Evolutionary conservation across 176 grass and related monocot genomes (phyloP).

Genomic region (Alloteropsis semialata): DNA sequence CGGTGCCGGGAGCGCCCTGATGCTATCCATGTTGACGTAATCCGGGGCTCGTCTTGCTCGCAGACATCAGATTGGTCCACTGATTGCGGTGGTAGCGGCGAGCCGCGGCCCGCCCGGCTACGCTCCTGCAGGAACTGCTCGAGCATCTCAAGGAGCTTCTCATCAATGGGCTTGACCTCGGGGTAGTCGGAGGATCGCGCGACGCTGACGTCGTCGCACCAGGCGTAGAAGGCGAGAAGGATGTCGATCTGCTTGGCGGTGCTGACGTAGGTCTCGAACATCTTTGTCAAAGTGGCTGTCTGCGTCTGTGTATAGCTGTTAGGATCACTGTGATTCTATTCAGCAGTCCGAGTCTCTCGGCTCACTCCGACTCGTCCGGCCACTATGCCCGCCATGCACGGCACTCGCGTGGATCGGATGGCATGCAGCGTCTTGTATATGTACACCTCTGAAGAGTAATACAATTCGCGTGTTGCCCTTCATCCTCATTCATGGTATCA

Average conservation of each 20-base stretch:
- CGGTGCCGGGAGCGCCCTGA: slow-evolving; percentile 64
- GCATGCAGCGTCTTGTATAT: too few species aligned
- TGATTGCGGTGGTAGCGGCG: neutral
- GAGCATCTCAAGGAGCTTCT: slow-evolving; percentile 52
- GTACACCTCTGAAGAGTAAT: too few species aligned
- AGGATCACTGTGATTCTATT: too few species aligned
- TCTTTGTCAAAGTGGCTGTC: too few species aligned
- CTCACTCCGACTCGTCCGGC: too few species aligned
- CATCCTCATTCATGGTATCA: too few species aligned
- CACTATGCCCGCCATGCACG: too few species aligned
- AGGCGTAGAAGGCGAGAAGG: slow-evolving; percentile 51
- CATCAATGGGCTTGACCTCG: slow-evolving; percentile 55
- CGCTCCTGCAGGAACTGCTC: slow-evolving; percentile 71
- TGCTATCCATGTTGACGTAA: slow-evolving; percentile 31
- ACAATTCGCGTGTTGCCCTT: too few species aligned
- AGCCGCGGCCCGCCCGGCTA: slow-evolving; percentile 28
- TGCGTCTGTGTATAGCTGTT: too few species aligned
- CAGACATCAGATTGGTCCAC: neutral
- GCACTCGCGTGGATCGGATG: too few species aligned
- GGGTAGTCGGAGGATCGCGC: slow-evolving; percentile 48
- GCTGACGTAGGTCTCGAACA: slow-evolving; percentile 62
- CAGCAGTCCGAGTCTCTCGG: too few species aligned
- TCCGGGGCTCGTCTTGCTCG: neutral
- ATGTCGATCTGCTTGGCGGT: slow-evolving; percentile 64
- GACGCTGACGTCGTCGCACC: slow-evolving; percentile 59